phyloP scores from a whole-genome alignment of 208 protist species.

The Wallacemonas collosoma region DNA sequence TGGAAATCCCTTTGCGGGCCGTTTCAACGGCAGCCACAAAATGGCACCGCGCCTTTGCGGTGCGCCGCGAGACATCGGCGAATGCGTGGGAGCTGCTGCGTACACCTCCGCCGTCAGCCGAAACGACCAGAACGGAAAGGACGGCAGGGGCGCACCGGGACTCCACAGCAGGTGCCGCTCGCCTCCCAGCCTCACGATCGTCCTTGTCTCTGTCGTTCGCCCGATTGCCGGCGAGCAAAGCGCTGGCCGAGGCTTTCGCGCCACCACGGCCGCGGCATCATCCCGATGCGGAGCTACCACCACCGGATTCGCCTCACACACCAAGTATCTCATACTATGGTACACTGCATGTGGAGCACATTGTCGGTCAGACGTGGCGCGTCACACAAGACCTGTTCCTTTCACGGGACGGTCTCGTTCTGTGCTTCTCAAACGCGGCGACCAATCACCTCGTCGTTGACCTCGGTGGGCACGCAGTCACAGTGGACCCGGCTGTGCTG shows the following conservation, averaged over 20 bases:
- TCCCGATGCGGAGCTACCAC: too few species aligned
- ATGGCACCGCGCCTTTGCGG: conserved; percentile 9
- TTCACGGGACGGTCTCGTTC: conserved; percentile 43
- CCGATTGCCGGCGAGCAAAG: background rate
- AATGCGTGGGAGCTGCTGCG: background rate
- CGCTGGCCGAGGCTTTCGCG: background rate
- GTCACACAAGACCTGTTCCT: conserved; percentile 34
- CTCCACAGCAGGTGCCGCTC: too few species aligned
- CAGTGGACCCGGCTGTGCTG: conserved; percentile 36
- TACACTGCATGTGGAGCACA: conserved; percentile 2
- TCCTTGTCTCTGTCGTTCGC: background rate
- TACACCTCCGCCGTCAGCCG: background rate
- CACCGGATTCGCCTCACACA: too few species aligned
- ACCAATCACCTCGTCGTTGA: conserved; percentile 78
- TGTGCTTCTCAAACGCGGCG: conserved; percentile 60
- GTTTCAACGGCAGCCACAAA: background rate
- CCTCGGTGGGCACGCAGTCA: conserved; percentile 59
- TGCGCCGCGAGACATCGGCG: background rate
- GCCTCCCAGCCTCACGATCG: background rate
- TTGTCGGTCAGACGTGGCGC: conserved; percentile 1
- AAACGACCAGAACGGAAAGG: too few species aligned
- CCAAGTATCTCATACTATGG: too few species aligned
- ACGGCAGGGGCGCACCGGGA: too few species aligned
- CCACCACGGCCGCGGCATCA: background rate
- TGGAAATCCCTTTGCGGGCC: background rate